Base-by-base conservation (phyloP, 116 monocot genomes). In the Papilionanthe hybrid region DNA sequence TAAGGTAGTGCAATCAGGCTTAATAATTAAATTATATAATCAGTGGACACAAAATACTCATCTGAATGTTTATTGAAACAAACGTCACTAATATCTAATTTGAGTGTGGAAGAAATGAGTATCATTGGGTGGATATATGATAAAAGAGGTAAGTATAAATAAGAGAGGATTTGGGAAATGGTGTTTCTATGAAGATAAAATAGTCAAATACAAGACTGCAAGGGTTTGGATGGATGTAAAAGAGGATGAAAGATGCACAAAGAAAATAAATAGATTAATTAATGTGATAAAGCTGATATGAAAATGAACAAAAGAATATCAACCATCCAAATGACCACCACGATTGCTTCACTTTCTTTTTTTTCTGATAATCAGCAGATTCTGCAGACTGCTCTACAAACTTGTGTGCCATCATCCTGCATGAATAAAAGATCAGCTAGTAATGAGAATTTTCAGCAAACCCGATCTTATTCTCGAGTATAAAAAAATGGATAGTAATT, bases 281-380 rank as follows among this genome's bases (percentile, higher is more conserved):
- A 48, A 50, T 6, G n/a, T 55, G 9, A 55, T 77, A 69, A 69
- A 53, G 0, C 1, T 29, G 37, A 30, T 29, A 37, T 23, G 65
- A 65, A 60, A 27, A 69, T 69, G 32, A 58, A 47, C n/a, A 73
- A 50, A 75, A 80, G 32, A 75, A 80, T 63, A 80, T 32, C 50
- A 82, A 94, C 94, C 93, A 83, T 85, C 95, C 90, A 86, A 93
- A 90, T 66, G 98, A 82, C 95, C 93, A 99, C 98, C 98, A 99
- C 9, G 95, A 90, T 60, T 55, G 82, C 79, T 85, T 85, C 60
- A 79, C 22, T 67, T 90, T 90, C 79, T 89, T 84, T 74, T 90
- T 90, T 48, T 80, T 87, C 80, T 80, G 68, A 85, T 90, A 75
- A 75, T 81, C 69, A 84, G 83, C 88, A 71, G 89, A 89, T 72